Evolutionary conservation across 2,329 filamentous ascomycete genomes (phyloP), one percentile per base, ranked within the genome.

Genomic region (Clarireedia homoeocarpa): DNA sequence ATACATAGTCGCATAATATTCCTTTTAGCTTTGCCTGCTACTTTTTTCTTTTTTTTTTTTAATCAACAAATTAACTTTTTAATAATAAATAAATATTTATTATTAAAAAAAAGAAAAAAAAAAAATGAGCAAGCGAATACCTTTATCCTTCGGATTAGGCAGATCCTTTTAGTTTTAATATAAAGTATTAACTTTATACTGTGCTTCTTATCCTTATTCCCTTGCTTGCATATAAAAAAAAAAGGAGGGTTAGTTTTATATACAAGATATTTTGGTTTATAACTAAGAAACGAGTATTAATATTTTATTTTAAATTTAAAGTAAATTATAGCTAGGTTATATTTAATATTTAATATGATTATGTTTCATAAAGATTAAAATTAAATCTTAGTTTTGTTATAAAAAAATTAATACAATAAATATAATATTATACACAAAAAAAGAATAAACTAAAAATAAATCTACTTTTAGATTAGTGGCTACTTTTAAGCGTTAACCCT

Each of bases 51-150:
- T 14, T 17, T 45, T 17, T 17, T 45, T 45, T 45, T 14, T 45
- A 45, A n/a, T 45, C 10, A 17, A 17, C 15, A 12, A 17, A 45
- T 23, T 9, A n/a, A 9, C 20, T 17, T 45, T 17, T 10, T 45
- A 12, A 12, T 12, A 14, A 17, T 17, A 45, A 23, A 17, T 23
- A 23, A n/a, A 45, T 45, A 9, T 17, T 17, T 44, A 30, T 45
- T 38, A 36, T 36, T 36, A 36, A 36, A 51, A 47, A 55, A 56
- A 58, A 56, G 55, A 56, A 52, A 56, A 64, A 64, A 65, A 54
- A 57, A 63, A 56, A 63, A 62, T 57, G 61, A 60, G 61, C 61
- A 56, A 64, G 53, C 51, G 54, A 55, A 50, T 54, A 55, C 61
- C 61, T 57, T 64, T 64, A 63, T 56, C 62, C 58, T 57, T 20